Conservation (phyloP, 306 rosid genomes). For the Leucaena leucocephala region DNA sequence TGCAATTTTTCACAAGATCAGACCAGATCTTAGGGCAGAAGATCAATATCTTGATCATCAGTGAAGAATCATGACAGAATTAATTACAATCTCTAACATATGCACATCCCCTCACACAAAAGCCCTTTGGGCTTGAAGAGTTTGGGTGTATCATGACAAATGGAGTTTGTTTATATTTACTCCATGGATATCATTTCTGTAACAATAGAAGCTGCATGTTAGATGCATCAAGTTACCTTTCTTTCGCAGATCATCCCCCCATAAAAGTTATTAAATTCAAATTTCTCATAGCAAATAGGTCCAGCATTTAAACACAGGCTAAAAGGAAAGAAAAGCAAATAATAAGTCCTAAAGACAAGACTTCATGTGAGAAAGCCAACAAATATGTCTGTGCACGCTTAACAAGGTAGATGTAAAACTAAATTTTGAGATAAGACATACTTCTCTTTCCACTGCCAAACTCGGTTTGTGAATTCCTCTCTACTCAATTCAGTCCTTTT, state of each 20-base stretch:
- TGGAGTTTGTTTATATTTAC: neutral
- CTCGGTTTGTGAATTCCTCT: constrained; percentile 78
- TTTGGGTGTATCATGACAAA: neutral
- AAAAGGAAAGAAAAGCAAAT: neutral
- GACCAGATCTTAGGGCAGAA: neutral
- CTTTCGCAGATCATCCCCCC: neutral
- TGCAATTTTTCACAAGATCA: neutral
- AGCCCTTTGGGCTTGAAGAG: neutral
- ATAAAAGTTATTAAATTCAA: neutral
- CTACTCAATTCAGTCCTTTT: constrained; percentile 81
- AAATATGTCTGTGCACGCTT: constrained; percentile 12
- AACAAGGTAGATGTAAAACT: constrained; percentile 31
- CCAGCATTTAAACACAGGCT: neutral
- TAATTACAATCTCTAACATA: neutral
- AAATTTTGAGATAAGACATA: constrained; percentile 44
- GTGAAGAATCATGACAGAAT: neutral
- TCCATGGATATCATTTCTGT: neutral
- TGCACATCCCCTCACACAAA: neutral
- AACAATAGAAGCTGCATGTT: neutral
- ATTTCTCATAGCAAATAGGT: constrained; percentile 10
- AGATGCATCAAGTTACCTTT: constrained; percentile 6
- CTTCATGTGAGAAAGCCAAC: neutral
- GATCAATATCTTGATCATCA: neutral
- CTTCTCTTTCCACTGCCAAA: constrained; percentile 99
- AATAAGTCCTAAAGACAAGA: neutral